These are phyloP conservation scores for Populus alba DNA, from an alignment of 345 rosid species.

Conservation along the genomic window DNA sequence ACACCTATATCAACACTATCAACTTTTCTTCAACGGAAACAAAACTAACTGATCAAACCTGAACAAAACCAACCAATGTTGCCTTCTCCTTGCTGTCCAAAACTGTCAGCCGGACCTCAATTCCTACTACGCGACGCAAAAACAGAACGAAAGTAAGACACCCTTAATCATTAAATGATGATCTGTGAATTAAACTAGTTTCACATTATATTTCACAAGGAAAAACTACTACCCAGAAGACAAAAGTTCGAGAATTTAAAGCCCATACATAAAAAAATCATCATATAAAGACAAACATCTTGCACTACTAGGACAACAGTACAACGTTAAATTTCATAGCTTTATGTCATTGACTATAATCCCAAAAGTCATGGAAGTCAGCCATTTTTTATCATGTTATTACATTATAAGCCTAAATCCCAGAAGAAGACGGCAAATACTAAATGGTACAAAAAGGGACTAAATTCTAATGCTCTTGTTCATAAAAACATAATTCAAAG, in stretches of 20 bases:
- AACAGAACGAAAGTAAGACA: neutral
- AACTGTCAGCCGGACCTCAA: neutral
- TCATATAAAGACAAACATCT: neutral
- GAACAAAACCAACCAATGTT: neutral
- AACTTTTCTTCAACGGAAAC: neutral
- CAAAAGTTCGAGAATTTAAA: neutral
- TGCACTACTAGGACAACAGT: neutral
- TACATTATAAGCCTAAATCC: neutral
- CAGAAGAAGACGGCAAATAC: neutral
- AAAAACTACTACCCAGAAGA: neutral
- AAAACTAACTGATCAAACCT: neutral
- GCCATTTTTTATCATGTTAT: neutral
- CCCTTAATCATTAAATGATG: neutral
- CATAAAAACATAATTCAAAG: neutral
- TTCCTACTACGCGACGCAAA: neutral
- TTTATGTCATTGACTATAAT: neutral
- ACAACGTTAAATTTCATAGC: neutral
- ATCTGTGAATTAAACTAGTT: neutral
- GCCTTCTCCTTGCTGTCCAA: neutral
- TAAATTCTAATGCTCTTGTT: neutral
- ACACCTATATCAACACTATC: neutral
- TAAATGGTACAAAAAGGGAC: neutral
- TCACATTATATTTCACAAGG: neutral
- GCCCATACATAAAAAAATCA: neutral
- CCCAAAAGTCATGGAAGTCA: neutral